Base-by-base conservation (phyloP, 306 rosid genomes). In the Gastrolobium bilobum region DNA sequence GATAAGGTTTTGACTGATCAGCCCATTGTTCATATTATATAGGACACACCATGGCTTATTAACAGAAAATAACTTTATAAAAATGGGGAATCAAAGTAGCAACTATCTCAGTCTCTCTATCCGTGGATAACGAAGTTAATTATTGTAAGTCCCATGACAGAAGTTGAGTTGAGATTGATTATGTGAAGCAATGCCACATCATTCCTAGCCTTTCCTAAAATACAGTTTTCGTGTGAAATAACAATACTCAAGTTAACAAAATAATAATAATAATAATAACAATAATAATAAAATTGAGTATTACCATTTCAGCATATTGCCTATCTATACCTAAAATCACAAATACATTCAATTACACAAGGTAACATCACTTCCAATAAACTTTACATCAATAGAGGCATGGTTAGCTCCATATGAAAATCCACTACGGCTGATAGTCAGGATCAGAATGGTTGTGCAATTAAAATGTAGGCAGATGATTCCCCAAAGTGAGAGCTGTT, bases 301-400 rank as follows among this genome's bases (percentile, higher is more conserved):
- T 42, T 76, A 71, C 59, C 61, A 74, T 66, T 85, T 80, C 64
- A 72, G 74, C 76, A 89, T 71, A 81, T 50, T 63, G 64, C 74
- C 69, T 69, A 77, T 60, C 80, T 72, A 20, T 20, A 70, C 79
- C 86, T 84, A 85, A 57, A 33, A 81, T 66, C 81, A 88, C 85
- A 84, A 84, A 80, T 53, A 77, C 61, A 82, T 71, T 76, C 81
- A 75, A 76, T 71, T 87, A 81, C 90, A 88, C 59, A 66, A 79
- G 51, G 72, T 68, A 56, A 72, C 77, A 52, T 68, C 82, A 81
- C 69, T 79, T 86, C 79, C 82, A 80, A 77, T 76, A 53, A 77
- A 75, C 91, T 94, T 89, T 87, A 89, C 90, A 87, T 61, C 57
- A 86, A 79, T 73, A 35, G 64, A 82, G 69, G 71, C 88, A 68